Evolutionary conservation across 177 flowering plant species (phyloP), one percentile per base, ranked within the genome.

Genomic region (Tripterygium wilfordii): DNA sequence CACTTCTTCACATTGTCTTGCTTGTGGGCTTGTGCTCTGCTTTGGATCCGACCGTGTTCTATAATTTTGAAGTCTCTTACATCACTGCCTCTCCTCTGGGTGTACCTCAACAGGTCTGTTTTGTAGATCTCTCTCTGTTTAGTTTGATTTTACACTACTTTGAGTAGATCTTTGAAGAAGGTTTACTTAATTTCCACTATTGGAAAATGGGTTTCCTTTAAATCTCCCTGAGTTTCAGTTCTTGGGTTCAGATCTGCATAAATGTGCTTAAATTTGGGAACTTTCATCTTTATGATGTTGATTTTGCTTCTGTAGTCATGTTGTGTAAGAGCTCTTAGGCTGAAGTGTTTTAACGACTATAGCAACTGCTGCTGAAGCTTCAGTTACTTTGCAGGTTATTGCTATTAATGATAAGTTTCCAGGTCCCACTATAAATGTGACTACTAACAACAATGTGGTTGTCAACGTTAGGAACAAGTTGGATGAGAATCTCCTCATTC

Each of bases 61-160:
- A 40, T 32, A 55, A 80, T 8, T 88, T 83, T 66, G 77, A 60
- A 48, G 76, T 85, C 54, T 71, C 94, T 48, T 82, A 82, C 80
- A 85, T 82, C 52, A 82, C 86, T 21, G 88, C 86, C 53, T 72
- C 90, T 60, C 96, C 96, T 40, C 72, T 88, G 36, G 96, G 96
- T 26, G 85, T 82, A 13, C 72, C 88, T 13, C 94, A 88, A 45
- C 87, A 80, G 89, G 96, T 82, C 8, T 31, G 43, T 53, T 53
- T 41, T 14, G 35, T 53, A 17, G 51, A 56, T 56, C 46, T 51
- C 42, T 47, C 14, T 55, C 25, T 48, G 25, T 48, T 13, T 45
- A 22, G 0, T 3, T 35, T n/a, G n/a, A n/a, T n/a, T n/a, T n/a
- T n/a, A n/a, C n/a, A n/a, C n/a, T n/a, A n/a, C n/a, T n/a, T n/a